Conservation (phyloP, 306 rosid species). For the Acacia confusa region DNA sequence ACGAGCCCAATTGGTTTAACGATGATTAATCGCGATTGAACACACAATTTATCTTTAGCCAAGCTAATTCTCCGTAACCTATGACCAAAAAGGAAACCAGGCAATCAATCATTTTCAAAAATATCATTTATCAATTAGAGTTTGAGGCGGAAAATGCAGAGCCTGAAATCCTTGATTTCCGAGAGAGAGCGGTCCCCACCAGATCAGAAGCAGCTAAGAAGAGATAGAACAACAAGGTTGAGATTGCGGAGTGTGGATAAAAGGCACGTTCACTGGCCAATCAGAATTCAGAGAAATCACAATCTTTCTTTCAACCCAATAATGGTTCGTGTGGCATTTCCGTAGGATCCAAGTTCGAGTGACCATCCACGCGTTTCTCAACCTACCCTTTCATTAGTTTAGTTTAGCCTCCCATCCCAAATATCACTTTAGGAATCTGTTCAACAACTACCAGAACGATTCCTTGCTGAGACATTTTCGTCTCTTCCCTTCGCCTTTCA, state of each 20-base stretch:
- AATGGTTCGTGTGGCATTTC: neutral
- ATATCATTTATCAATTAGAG: neutral
- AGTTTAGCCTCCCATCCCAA: neutral
- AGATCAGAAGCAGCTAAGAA: neutral
- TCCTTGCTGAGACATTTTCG: constrained; percentile 1
- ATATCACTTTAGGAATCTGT: neutral
- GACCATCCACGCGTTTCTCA: neutral
- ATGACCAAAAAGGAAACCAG: neutral
- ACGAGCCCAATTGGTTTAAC: neutral
- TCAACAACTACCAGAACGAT: neutral
- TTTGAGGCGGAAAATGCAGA: neutral
- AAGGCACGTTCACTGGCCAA: constrained; percentile 53
- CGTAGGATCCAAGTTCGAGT: neutral
- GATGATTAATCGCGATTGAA: too few relatives aligned
- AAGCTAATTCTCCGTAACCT: neutral
- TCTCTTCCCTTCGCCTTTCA: neutral
- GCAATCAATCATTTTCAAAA: neutral
- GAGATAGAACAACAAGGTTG: neutral
- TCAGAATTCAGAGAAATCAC: constrained; percentile 50
- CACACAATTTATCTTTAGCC: too few relatives aligned
- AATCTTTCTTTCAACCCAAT: neutral
- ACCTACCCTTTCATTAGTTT: neutral
- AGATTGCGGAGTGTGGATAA: constrained; percentile 56
- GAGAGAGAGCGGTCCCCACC: constrained; percentile 21
- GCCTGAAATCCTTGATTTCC: neutral